phyloP scores from a whole-genome alignment of 768 basidiomycete genomes.

The Dentipellis fragilis region DNA sequence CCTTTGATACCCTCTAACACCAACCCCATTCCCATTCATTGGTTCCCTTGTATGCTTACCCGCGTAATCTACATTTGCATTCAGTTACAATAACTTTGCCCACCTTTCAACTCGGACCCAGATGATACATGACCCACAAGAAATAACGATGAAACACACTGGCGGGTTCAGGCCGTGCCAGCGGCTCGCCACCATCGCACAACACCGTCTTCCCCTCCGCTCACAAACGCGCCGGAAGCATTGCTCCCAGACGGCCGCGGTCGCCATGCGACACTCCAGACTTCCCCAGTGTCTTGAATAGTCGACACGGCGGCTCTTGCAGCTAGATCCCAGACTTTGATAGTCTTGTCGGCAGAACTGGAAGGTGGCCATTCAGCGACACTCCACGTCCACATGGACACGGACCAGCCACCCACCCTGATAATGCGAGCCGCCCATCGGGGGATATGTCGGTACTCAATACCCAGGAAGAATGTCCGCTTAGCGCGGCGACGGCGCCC shows the following conservation, averaged over 20 bases:
- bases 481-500: slow-evolving; percentile 76
- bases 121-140: no score
- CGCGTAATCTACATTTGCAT: not conserved
- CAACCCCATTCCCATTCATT: no score
- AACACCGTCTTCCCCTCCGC: slow-evolving; percentile 64
- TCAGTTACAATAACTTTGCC: not conserved
- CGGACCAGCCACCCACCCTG: slow-evolving; percentile 47
- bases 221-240: slow-evolving; percentile 58
- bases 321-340: slow-evolving; percentile 81
- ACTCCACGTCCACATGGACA: not conserved
- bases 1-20: no score
- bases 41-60: no score
- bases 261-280: slow-evolving; percentile 79
- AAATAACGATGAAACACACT: not conserved
- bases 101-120: not conserved
- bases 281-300: slow-evolving; percentile 67
- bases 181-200: slow-evolving; percentile 76
- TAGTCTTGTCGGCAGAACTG: slow-evolving; percentile 77
- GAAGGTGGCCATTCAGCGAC: slow-evolving; percentile 1
- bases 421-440: slow-evolving; percentile 69
- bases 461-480: slow-evolving; percentile 89
- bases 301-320: slow-evolving; percentile 70
- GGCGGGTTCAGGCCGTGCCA: slow-evolving; percentile 28
- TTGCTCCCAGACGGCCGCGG: slow-evolving; percentile 43
- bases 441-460: slow-evolving; percentile 75